Conservation (phyloP, 805 yeast species). For the Tetrapisispora namnaoensis region DNA sequence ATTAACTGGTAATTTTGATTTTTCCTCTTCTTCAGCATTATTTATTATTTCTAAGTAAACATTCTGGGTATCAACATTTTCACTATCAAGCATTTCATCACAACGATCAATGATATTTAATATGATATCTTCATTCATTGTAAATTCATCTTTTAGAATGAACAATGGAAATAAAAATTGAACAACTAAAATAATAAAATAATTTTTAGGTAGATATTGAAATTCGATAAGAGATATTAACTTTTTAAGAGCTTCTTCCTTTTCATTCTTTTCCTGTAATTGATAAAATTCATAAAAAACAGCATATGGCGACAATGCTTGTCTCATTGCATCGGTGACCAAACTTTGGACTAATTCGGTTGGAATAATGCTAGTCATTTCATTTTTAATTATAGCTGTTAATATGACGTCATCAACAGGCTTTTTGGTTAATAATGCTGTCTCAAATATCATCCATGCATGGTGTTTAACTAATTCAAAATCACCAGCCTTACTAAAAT, state of each 20-base stretch:
- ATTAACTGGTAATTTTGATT: constrained; percentile 10
- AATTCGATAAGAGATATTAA: constrained; percentile 20
- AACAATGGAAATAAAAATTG: constrained; percentile 23
- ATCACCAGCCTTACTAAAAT: constrained; percentile 57
- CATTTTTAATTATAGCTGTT: constrained; percentile 38
- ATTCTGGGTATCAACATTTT: constrained; percentile 10
- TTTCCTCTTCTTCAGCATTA: neutral
- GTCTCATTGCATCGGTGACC: constrained; percentile 51
- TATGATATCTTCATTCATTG: constrained; percentile 16
- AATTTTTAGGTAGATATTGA: constrained; percentile 22
- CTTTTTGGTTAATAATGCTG: constrained; percentile 41
- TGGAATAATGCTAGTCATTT: constrained; percentile 19
- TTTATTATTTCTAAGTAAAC: constrained; percentile 11
- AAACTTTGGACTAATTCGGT: constrained; percentile 24
- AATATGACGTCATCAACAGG: constrained; percentile 50
- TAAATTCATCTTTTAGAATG: constrained; percentile 11
- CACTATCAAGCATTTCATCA: constrained; percentile 16
- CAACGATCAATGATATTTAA: constrained; percentile 18
- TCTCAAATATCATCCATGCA: constrained; percentile 56
- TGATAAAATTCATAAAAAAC: constrained; percentile 44
- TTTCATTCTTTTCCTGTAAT: constrained; percentile 21
- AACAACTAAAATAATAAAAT: constrained; percentile 18
- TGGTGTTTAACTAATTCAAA: constrained; percentile 39
- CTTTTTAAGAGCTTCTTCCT: constrained; percentile 14
- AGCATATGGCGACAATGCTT: constrained; percentile 64